Evolutionary conservation across 163 green algal genomes (phyloP), one percentile per base, ranked within the genome.

Genomic region (Volvox carteri): DNA sequence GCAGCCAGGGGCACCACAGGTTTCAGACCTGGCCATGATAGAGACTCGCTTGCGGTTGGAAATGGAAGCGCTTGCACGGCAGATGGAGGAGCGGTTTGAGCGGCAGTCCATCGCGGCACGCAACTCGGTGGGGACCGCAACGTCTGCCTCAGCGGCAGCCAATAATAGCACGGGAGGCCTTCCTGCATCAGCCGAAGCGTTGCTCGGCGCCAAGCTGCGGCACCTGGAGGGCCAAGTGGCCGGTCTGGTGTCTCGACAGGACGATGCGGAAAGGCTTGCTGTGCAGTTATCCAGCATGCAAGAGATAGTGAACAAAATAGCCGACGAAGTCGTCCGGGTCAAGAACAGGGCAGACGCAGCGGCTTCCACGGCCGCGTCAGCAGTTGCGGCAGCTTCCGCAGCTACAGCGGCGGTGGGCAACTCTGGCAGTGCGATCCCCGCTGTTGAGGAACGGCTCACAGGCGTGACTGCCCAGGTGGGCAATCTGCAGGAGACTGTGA

Each of bases 301-400:
- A 78, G 77, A 74, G 44, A 85, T 90, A 65, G 46, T 92, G 14
- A 62, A 85, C 33, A 60, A 68, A 25, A 73, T 92, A 41, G 76
- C 89, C 8, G 89, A 92, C 14, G 89, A 92, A 23, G 77, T 92
- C 25, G 67, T 70, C 25, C 89, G 84, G 28, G 77, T 92, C 37
- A 92, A 90, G 84, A 72, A 56, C 44, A 30, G 67, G 23, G 81
- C 67, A 12, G 81, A 87, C 67, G 16, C 65, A 7, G 81, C 81
- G 25, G 46, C 68, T 9, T 54, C 62, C 35, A 80, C 65, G 16
- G 81, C 81, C 0, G 65, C 65, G 0, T 56, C 81, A 11, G 81
- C 81, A 9, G 65, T 41, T 23, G 35, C 81, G n/a, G 67, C 81
- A 8, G 81, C 81, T 12, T 46, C 65, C 16, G 79, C 39, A 16